Base-by-base conservation (phyloP, 805 yeast genomes). In the Nakazawaea molendinolei region DNA sequence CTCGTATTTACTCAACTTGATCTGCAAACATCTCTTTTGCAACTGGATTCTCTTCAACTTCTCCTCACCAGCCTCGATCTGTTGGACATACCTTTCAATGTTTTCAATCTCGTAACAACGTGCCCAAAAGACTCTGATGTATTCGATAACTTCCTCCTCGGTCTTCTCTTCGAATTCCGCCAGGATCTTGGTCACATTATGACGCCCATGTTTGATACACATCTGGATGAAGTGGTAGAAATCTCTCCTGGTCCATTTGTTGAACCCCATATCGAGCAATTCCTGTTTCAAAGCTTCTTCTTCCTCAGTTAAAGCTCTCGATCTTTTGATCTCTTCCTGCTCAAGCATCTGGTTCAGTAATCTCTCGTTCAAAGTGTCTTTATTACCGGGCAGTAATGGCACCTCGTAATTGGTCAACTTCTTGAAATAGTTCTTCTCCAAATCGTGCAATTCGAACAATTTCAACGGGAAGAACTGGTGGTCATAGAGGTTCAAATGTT, bases 401-500 rank as follows among this genome's bases (percentile, higher is more conserved):
- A 77, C 83, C 46, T 67, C 64, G 60, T 73, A 81, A 10, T 74
- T 74, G 17, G 74, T 70, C 47, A 71, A 76, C 50, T 86, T 81
- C 38, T 84, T 79, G 55, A 71, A 82, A 57, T 76, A 80, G 39
- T 81, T 76, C 48, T 79, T 78, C 53, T 92, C 97, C 56, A 79
- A 71, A 40, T 86, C 95, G 51, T 83, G 77, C 27, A 92, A 55
- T 38, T 82, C 86, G 44, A 73, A 67, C 31, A 92, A 61, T 51
- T 83, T 71, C n/a, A 79, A 69, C 1, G 95, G 86, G 55, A 72
- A 85, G 49, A 92, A 86, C 58, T 92, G 98, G 58, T 89, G 96
- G 52, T 92, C 95, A 52, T 82, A 85, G 26, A 86, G 66, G 40
- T 76, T 78, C 42, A 84, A 63, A 48, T 86, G 92, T 51, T 81